phyloP scores from a whole-genome alignment of 2,329 filamentous ascomycete species.

The Pyricularia sp. region DNA sequence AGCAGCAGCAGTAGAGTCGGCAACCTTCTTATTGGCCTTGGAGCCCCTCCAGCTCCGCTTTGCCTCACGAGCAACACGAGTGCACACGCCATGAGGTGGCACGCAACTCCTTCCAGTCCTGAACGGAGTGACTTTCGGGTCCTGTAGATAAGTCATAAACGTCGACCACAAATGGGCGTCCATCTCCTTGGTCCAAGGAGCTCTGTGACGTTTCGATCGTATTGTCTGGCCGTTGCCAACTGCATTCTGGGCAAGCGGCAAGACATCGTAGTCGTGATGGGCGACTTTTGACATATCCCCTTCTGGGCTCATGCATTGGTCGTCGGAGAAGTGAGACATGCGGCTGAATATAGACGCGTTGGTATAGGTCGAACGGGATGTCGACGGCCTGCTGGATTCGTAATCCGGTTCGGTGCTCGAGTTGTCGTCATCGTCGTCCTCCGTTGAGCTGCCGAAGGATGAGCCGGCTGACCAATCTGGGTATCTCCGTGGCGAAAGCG shows the following conservation, averaged over 20 bases:
- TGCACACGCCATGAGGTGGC: conserved; percentile 54
- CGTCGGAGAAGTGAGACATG: conserved; percentile 44
- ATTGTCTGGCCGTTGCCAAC: conserved; percentile 3
- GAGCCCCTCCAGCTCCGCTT: conserved; percentile 59
- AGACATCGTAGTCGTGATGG: not conserved
- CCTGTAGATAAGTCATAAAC: conserved; percentile 55
- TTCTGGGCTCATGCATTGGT: conserved; percentile 41
- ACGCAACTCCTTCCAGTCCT: conserved; percentile 53
- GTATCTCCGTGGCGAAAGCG: conserved; percentile 35
- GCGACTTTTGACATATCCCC: conserved; percentile 18
- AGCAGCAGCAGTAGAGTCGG: conserved; percentile 1
- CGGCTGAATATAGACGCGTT: conserved; percentile 48
- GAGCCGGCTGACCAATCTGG: conserved; percentile 52
- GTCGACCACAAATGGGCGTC: conserved; percentile 57
- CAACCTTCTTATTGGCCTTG: conserved; percentile 25
- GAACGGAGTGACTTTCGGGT: conserved; percentile 59
- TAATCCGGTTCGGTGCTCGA: conserved; percentile 49
- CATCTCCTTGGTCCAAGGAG: conserved; percentile 57
- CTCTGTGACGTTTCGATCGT: conserved; percentile 20
- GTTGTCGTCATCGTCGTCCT: conserved; percentile 20
- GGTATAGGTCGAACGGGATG: conserved; percentile 49
- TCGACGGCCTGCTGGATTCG: conserved; percentile 47
- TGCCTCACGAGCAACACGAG: conserved; percentile 56
- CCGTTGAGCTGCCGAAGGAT: conserved; percentile 39
- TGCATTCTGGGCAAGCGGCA: conserved; percentile 15